phyloP scores from a whole-genome alignment of 2,329 filamentous ascomycete genomes.

The Dactylellina leptospora region DNA sequence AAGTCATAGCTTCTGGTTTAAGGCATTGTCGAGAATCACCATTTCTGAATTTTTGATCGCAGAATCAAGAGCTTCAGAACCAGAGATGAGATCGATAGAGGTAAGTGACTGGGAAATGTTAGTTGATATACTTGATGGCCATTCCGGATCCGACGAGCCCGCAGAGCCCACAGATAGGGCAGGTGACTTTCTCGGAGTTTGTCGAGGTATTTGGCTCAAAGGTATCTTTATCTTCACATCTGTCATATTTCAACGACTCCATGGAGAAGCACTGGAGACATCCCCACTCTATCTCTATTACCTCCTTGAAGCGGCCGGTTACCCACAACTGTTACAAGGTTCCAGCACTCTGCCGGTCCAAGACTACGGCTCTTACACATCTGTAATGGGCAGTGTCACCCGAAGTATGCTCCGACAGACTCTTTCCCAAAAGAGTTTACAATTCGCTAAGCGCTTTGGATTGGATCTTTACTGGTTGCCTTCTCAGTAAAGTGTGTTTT shows the following conservation, averaged over 20 bases:
- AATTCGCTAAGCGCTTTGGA: not conserved
- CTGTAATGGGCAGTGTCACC: conserved; percentile 6
- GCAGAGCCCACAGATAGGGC: not conserved
- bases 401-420: not conserved
- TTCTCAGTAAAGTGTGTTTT: conserved; percentile 4
- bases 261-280: conserved; percentile 22
- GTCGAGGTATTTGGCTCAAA: not conserved
- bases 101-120: conserved; percentile 23
- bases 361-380: conserved; percentile 7
- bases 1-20: conserved; percentile 24
- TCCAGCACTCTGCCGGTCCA: not conserved
- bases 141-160: conserved; percentile 14
- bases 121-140: conserved; percentile 18
- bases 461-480: conserved; percentile 27
- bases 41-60: conserved; percentile 7
- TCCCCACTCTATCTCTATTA: conserved; percentile 34
- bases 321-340: not conserved
- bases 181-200: not conserved
- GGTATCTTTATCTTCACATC: conserved; percentile 3
- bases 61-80: not conserved
- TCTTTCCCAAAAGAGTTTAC: not conserved
- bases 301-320: not conserved
- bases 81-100: conserved; percentile 21
- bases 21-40: not conserved
- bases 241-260: conserved; percentile 10